Percentiles rank a stretch among this genome's conserved stretches.
phyloP scores from a whole-genome alignment of 768 basidiomycete species.

The Leccinellum luteum region DNA sequence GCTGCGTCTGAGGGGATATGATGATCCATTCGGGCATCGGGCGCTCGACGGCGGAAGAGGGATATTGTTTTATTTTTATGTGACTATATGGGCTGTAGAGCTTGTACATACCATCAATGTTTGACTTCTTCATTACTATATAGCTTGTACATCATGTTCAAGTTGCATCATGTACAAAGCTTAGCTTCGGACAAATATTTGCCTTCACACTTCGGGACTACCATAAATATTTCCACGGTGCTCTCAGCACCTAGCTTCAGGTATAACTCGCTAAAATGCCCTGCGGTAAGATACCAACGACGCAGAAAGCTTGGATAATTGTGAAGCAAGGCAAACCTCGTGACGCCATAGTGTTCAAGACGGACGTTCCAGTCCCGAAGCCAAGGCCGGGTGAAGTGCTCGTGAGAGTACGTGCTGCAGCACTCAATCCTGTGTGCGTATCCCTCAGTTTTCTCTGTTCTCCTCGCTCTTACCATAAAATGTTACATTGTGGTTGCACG shows the following conservation, averaged over 20 bases:
- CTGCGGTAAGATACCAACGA: slow-evolving; percentile 10
- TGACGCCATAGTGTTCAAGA: slow-evolving; percentile 27
- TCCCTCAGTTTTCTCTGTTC: not conserved
- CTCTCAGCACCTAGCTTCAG: not conserved
- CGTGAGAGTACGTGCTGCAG: slow-evolving; percentile 50
- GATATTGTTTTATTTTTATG: no score
- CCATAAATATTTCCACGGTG: not conserved
- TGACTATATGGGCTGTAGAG: no score
- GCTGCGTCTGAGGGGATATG: no score
- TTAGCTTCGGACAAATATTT: no score
- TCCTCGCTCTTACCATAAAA: not conserved
- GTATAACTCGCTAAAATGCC: slow-evolving; percentile 1
- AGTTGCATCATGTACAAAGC: no score
- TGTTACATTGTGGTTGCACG: not conserved
- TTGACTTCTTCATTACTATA: no score
- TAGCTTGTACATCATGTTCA: no score
- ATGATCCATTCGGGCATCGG: no score
- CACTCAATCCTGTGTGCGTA: slow-evolving; percentile 66
- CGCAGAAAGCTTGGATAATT: slow-evolving; percentile 32
- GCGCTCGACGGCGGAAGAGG: no score
- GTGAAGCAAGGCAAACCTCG: slow-evolving; percentile 29
- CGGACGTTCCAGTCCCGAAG: slow-evolving; percentile 32
- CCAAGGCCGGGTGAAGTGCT: slow-evolving; percentile 44
- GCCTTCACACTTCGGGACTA: not conserved
- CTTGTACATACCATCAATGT: no score